Conservation (phyloP, 768 basidiomycete species). For the Candolleomyces efflorescens region DNA sequence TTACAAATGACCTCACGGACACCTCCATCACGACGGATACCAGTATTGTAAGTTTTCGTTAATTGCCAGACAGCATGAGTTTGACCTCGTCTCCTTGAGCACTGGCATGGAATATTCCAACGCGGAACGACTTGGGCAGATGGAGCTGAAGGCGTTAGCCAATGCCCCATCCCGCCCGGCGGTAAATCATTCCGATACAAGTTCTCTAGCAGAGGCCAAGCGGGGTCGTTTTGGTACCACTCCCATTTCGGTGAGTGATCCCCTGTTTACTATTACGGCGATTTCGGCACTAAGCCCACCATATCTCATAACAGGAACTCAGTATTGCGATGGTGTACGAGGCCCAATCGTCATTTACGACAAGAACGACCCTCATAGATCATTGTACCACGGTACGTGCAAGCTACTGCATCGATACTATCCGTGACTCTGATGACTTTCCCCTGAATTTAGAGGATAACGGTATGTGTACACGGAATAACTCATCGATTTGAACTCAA, state of each 20-base stretch:
- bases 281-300: too few species aligned
- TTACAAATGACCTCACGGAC: slow-evolving; percentile 44
- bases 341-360: slow-evolving; percentile 47
- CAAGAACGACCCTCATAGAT: slow-evolving; percentile 28
- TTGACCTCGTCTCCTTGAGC: too few species aligned
- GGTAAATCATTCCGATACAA: slow-evolving; percentile 35
- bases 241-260: slow-evolving; percentile 21
- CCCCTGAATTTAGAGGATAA: slow-evolving; percentile 8
- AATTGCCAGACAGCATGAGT: too few species aligned
- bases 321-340: slow-evolving; percentile 55
- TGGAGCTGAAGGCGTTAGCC: slow-evolving; percentile 34
- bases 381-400: slow-evolving; percentile 12
- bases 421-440: too few species aligned
- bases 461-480: too few species aligned
- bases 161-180: slow-evolving; percentile 37
- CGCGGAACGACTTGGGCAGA: slow-evolving; percentile 34
- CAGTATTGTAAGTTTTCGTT: slow-evolving; percentile 38
- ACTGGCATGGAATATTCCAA: slow-evolving; percentile 44
- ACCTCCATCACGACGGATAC: slow-evolving; percentile 46
- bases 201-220: slow-evolving; percentile 29
- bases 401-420: too few species aligned
- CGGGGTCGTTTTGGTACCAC: slow-evolving; percentile 44
- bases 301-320: slow-evolving; percentile 20
- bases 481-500: background rate
- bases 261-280: too few species aligned